Evolutionary conservation across 306 rosid species (phyloP), one percentile per base, ranked within the genome.

Genomic region (Prunus campanulata): DNA sequence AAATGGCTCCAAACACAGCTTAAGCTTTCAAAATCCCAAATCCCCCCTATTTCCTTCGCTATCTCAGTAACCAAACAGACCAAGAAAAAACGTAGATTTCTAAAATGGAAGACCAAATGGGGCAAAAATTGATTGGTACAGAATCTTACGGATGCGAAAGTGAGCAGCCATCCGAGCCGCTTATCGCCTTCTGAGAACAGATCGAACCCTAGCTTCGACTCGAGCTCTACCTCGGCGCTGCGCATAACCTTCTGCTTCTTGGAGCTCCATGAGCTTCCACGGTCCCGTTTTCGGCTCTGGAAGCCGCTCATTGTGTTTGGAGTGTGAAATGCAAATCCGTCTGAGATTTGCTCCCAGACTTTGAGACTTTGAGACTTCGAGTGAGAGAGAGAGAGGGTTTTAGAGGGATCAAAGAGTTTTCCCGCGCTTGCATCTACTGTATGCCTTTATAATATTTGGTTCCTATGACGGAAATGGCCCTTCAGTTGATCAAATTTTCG

Each of bases 141-240:
- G 8, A 80, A 80, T 48, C 93, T 90, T 88, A 95, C 98, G 1
- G 97, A 50, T 22, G 93, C 83, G 24, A 88, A 88, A 30, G 85
- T 92, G 35, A 95, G 97, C 69, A 95, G 74, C 98, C 98, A 95
- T 49, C 98, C 98, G 44, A 95, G 98, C 50, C 97, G 82, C 47
- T 85, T 90, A 9, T 95, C 93, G 8, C 98, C 97, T 80, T 95
- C 97, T 1, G 97, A 84, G 87, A 95, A 95, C 2, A 83, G 68
- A 83, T 88, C 96, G 79, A 88, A 89, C 67, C 93, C 98, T 77
- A 95, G 84, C 72, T 89, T 95, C 0, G 96, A 82, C 81, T 95
- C 97, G 70, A 92, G 88, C 77, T 89, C 98, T 69, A 92, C 98
- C 84, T 84, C 98, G 10, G 97, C 90, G 56, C n/a, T 85, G 81